Evolutionary conservation across 2,329 filamentous ascomycete genomes (phyloP).

Genomic region (Alternaria atra): DNA sequence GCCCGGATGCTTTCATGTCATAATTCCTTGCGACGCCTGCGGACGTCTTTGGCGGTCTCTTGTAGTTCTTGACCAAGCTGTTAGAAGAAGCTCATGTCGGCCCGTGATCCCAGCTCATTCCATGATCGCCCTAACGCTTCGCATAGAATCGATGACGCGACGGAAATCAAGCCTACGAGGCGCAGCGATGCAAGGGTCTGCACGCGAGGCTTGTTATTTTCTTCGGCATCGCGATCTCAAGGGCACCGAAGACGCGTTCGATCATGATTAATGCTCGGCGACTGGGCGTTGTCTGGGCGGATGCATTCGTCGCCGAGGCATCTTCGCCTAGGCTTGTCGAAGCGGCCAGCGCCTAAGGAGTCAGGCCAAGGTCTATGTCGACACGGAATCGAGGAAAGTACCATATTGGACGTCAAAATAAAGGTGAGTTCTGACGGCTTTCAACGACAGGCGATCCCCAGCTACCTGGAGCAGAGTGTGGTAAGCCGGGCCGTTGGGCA

Average conservation of each 20-base stretch:
- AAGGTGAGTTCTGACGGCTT: background rate
- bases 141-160: conserved; percentile 18
- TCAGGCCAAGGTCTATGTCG: background rate
- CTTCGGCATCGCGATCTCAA: conserved; percentile 10
- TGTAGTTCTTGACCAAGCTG: background rate
- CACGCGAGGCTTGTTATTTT: conserved; percentile 17
- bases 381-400: background rate
- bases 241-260: conserved; percentile 5
- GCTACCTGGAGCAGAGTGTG: background rate
- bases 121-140: background rate
- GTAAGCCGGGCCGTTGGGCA: conserved; percentile 15
- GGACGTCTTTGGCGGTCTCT: background rate
- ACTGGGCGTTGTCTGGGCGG: conserved; percentile 17
- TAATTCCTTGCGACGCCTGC: background rate
- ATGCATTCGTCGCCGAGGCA: conserved; percentile 6
- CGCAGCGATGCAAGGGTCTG: conserved; percentile 9
- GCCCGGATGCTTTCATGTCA: background rate
- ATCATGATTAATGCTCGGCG: conserved; percentile 10
- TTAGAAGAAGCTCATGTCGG: conserved; percentile 8
- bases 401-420: background rate
- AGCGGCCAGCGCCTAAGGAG: background rate
- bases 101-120: conserved; percentile 5
- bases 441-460: background rate
- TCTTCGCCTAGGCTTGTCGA: background rate
- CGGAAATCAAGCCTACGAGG: background rate